phyloP scores from a whole-genome alignment of 768 basidiomycete species.

The Multifurca ochricompacta region DNA sequence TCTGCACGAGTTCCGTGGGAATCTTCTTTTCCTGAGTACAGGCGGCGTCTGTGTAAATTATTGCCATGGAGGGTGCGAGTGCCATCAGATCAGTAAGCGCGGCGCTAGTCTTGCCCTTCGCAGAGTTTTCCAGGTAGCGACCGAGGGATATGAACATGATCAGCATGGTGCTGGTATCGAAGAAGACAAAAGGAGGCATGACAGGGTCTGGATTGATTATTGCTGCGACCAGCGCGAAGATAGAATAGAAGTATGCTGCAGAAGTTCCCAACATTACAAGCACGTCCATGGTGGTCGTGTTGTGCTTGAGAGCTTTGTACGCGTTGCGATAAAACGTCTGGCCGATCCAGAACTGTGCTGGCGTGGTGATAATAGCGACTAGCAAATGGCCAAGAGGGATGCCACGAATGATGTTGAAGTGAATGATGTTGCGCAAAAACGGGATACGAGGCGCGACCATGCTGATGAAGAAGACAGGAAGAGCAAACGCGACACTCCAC shows the following conservation, averaged over 20 bases:
- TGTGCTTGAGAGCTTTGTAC: conserved; percentile 85
- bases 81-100: conserved; percentile 96
- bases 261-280: conserved; percentile 93
- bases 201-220: conserved; percentile 53
- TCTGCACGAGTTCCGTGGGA: conserved; percentile 89
- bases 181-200: conserved; percentile 83
- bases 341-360: conserved; percentile 91
- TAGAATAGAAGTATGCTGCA: conserved; percentile 87
- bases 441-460: conserved; percentile 76
- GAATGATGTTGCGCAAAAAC: conserved; percentile 47
- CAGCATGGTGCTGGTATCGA: conserved; percentile 98
- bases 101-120: conserved; percentile 94
- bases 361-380: conserved; percentile 70
- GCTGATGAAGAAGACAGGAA: conserved; percentile 89
- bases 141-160: conserved; percentile 96
- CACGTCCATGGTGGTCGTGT: conserved; percentile 94
- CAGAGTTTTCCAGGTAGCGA: conserved; percentile 90
- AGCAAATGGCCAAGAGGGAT: conserved; percentile 80
- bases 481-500: conserved; percentile 66
- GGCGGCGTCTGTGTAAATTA: conserved; percentile 82
- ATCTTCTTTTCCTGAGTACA: conserved; percentile 86
- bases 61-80: conserved; percentile 91
- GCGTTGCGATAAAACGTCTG: conserved; percentile 81
- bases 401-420: conserved; percentile 47
- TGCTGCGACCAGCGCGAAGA: conserved; percentile 60